These are phyloP conservation scores for Penicillium desertorum DNA, from an alignment of 495 filamentous ascomycete genomes.

Conservation along the genomic window DNA sequence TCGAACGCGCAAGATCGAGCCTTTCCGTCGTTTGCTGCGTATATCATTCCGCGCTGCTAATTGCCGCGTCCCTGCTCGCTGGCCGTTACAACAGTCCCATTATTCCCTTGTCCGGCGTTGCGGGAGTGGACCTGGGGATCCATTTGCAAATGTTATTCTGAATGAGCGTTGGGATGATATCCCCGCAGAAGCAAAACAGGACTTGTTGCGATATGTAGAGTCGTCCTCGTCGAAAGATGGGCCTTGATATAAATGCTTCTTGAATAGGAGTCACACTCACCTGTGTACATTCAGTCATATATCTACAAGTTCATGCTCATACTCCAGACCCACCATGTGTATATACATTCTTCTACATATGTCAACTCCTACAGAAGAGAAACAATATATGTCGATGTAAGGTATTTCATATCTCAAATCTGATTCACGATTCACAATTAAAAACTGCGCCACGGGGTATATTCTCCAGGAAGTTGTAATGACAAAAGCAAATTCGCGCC, in stretches of 20 bases:
- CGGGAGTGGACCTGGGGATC: constrained; percentile 32
- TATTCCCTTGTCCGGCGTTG: constrained; percentile 31
- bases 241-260: not conserved
- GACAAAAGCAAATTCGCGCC: not conserved
- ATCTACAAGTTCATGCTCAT: not conserved
- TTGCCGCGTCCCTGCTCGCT: constrained; percentile 34
- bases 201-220: constrained; percentile 27
- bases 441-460: constrained; percentile 11
- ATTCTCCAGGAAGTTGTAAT: constrained; percentile 4
- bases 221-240: constrained; percentile 8
- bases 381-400: not conserved
- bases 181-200: constrained; percentile 14
- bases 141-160: constrained; percentile 35
- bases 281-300: not conserved
- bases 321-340: not conserved
- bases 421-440: constrained; percentile 1
- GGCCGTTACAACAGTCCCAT: constrained; percentile 33
- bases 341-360: not conserved
- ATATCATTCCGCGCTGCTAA: constrained; percentile 31
- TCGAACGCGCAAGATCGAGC: constrained; percentile 32
- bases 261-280: not conserved
- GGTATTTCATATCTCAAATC: not conserved
- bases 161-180: constrained; percentile 38
- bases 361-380: not conserved
- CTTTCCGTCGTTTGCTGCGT: constrained; percentile 34